Evolutionary conservation across 2,329 filamentous ascomycete genomes (phyloP).

Genomic region (Calonectria pteridis): DNA sequence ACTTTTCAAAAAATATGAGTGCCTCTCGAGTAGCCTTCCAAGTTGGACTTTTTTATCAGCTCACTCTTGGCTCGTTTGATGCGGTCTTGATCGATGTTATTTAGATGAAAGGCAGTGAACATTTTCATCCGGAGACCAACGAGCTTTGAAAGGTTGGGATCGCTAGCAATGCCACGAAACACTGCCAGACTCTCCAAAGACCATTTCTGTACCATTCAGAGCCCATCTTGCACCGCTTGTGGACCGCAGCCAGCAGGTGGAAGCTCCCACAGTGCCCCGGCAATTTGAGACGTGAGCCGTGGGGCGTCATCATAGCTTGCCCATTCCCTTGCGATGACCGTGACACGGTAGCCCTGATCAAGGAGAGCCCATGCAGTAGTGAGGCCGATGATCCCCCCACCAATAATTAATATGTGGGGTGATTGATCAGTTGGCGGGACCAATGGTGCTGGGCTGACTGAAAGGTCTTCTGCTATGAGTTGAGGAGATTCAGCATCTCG

Average conservation of each 20-base stretch:
- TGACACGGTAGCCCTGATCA: conserved; percentile 10
- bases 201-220: not conserved
- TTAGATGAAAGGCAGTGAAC: not conserved
- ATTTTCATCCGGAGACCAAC: conserved; percentile 9
- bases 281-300: conserved; percentile 11
- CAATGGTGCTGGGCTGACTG: not conserved
- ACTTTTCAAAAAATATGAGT: conserved; percentile 2
- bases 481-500: no score
- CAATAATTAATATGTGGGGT: not conserved
- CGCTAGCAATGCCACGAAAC: not conserved
- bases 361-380: conserved; percentile 16
- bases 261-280: conserved; percentile 15
- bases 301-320: not conserved
- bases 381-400: conserved; percentile 9
- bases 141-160: not conserved
- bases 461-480: not conserved
- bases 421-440: not conserved
- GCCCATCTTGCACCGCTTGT: not conserved
- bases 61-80: conserved; percentile 3
- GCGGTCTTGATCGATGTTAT: conserved; percentile 7
- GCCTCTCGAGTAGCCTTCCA: not conserved
- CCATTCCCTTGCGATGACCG: conserved; percentile 10
- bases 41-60: not conserved
- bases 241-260: conserved; percentile 16
- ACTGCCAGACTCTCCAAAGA: conserved; percentile 11